These are phyloP conservation scores for Hysterangium stoloniferum DNA, from an alignment of 768 basidiomycete species.

Conservation along the genomic window DNA sequence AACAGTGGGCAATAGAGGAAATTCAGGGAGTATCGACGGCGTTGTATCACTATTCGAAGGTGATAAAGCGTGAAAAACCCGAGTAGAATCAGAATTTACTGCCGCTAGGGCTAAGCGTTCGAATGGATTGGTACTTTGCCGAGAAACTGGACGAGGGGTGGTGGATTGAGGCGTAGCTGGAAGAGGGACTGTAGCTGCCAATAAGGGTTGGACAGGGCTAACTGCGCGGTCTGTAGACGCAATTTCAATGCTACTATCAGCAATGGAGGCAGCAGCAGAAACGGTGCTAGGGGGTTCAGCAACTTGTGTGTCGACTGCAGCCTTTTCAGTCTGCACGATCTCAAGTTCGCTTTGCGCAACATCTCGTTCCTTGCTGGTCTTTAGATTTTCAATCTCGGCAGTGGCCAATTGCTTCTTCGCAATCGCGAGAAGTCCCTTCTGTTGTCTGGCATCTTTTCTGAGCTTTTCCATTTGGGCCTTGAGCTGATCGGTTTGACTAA, in stretches of 20 bases:
- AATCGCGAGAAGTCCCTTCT: slow-evolving; percentile 91
- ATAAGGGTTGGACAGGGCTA: slow-evolving; percentile 36
- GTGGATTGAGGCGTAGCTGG: slow-evolving; percentile 61
- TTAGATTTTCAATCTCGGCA: slow-evolving; percentile 71
- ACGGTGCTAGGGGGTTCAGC: slow-evolving; percentile 34
- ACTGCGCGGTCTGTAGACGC: slow-evolving; percentile 14
- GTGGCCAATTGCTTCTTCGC: slow-evolving; percentile 87
- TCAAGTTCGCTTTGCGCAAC: slow-evolving; percentile 52
- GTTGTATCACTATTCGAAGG: slow-evolving; percentile 31
- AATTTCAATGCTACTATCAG: slow-evolving; percentile 18
- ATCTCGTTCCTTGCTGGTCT: slow-evolving; percentile 62
- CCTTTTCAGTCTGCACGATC: slow-evolving; percentile 46
- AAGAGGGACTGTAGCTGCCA: slow-evolving; percentile 66
- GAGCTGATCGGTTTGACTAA: slow-evolving; percentile 58
- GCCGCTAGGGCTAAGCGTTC: slow-evolving; percentile 53
- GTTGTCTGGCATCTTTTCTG: slow-evolving; percentile 92
- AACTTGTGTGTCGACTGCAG: slow-evolving; percentile 35
- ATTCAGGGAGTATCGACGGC: slow-evolving; percentile 24
- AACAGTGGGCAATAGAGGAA: no score
- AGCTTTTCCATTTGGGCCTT: slow-evolving; percentile 78
- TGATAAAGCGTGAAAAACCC: slow-evolving; percentile 51
- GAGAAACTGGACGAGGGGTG: slow-evolving; percentile 39
- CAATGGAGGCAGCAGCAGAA: slow-evolving; percentile 19
- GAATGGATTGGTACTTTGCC: slow-evolving; percentile 86
- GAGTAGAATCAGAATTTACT: slow-evolving; percentile 42